phyloP scores from a whole-genome alignment of 805 yeast species.

The Hemisphaericaspora nanyangensis region DNA sequence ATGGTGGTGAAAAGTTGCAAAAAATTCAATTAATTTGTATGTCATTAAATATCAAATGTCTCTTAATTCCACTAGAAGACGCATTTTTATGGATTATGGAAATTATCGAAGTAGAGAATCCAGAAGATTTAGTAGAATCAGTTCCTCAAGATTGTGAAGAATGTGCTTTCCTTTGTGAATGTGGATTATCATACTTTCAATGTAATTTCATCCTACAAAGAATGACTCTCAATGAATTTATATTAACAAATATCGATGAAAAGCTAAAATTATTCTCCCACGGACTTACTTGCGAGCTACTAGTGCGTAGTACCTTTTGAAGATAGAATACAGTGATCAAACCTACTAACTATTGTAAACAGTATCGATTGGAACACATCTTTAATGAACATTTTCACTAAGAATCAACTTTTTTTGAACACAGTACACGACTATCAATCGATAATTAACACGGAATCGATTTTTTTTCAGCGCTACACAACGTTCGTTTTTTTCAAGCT shows the following conservation, averaged over 20 bases:
- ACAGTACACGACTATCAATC: constrained; percentile 2
- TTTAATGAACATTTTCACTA: constrained; percentile 1
- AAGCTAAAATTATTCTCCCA: not conserved
- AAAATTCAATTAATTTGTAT: not conserved
- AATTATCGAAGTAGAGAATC: constrained; percentile 2
- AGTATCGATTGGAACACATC: constrained; percentile 2
- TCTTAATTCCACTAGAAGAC: not conserved
- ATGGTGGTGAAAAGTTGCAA: constrained; percentile 1
- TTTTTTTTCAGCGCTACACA: not conserved
- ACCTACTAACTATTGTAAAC: no score
- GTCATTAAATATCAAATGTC: not conserved
- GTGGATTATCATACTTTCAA: constrained; percentile 7
- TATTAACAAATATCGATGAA: not conserved
- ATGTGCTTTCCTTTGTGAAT: not conserved
- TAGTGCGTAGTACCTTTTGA: constrained; percentile 4
- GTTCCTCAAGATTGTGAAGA: not conserved
- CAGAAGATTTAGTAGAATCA: not conserved
- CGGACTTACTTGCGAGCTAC: not conserved
- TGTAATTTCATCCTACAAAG: not conserved
- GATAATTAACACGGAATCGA: constrained; percentile 5
- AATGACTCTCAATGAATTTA: not conserved
- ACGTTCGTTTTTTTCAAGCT: not conserved
- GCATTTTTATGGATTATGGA: not conserved
- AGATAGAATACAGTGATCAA: no score
- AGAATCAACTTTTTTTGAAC: not conserved